Percentiles rank a stretch among this genome's conserved stretches.
Conservation (phyloP, 176 grass and related monocot species). For the Pontederia crassipes region DNA sequence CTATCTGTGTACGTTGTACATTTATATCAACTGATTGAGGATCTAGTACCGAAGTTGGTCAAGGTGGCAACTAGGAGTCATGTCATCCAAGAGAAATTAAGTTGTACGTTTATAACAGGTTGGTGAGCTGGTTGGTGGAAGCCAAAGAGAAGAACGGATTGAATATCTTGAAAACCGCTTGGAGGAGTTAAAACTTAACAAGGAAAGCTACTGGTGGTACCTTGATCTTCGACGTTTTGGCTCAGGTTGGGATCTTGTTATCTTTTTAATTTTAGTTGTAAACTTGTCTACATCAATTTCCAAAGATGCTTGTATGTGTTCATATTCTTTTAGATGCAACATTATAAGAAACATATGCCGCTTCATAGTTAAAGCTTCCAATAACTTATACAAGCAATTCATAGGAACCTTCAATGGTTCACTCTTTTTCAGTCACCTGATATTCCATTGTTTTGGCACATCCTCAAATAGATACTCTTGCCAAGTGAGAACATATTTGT, state of each 20-base stretch:
- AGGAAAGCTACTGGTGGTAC: conserved; percentile 98
- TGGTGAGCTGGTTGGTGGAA: conserved; percentile 96
- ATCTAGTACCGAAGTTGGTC: too few species aligned
- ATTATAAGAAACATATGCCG: background rate
- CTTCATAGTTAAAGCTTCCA: background rate
- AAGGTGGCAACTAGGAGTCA: too few species aligned
- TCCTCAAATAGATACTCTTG: background rate
- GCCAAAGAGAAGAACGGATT: conserved; percentile 96
- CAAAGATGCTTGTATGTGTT: background rate
- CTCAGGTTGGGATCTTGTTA: conserved; percentile 46
- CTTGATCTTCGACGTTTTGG: conserved; percentile 83
- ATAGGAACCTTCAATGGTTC: too few species aligned
- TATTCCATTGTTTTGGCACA: background rate
- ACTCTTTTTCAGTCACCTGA: too few species aligned
- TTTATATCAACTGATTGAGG: too few species aligned
- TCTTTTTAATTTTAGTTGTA: background rate
- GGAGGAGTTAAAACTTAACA: conserved; percentile 77
- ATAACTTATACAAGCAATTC: too few species aligned
- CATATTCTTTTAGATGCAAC: too few species aligned
- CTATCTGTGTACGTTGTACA: too few species aligned
- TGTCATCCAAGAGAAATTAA: background rate
- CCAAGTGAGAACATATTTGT: background rate
- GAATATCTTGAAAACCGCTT: conserved; percentile 75
- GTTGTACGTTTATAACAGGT: conserved; percentile 33
- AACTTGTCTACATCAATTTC: conserved; percentile 1